Conservation (phyloP, 805 yeast genomes). For the Starmerella sirachaensis region DNA sequence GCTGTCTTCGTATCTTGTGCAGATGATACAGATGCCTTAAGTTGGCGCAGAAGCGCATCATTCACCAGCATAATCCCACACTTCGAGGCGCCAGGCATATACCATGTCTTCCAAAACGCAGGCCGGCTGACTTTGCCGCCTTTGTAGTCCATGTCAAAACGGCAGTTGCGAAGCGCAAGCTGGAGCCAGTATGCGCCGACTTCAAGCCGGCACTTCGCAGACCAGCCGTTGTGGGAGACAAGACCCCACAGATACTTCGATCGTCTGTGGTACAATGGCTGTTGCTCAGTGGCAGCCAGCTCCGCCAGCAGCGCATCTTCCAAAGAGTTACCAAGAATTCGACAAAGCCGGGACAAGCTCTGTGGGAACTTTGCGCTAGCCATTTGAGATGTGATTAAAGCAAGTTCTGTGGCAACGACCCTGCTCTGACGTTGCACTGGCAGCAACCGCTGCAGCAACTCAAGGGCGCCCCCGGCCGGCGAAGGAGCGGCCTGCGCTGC, state of each 20-base stretch:
- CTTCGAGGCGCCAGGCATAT: conserved; percentile 39
- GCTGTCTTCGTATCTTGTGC: conserved; percentile 29
- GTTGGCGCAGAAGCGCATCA: conserved; percentile 60
- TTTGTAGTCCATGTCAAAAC: conserved; percentile 23
- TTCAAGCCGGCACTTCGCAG: conserved; percentile 31
- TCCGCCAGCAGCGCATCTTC: conserved; percentile 11
- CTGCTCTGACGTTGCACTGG: conserved; percentile 4
- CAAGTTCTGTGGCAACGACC: conserved; percentile 10
- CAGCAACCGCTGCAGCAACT: background rate
- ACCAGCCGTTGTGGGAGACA: conserved; percentile 20
- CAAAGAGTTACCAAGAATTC: conserved; percentile 9
- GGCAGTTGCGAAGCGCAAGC: conserved; percentile 22
- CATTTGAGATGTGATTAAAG: conserved; percentile 1
- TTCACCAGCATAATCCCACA: conserved; percentile 75
- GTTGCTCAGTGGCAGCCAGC: background rate
- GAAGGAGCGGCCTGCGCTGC: background rate
- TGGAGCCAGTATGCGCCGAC: conserved; percentile 27
- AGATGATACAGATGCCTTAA: no score
- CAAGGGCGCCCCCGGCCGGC: background rate
- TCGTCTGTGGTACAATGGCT: conserved; percentile 4
- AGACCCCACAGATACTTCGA: conserved; percentile 13
- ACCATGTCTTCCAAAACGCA: conserved; percentile 58
- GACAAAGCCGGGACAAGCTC: conserved; percentile 13
- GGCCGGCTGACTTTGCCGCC: conserved; percentile 41
- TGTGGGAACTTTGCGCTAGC: conserved; percentile 9